phyloP scores from a whole-genome alignment of 1,284 basidiomycete species.

The Leccinum pachyderme region DNA sequence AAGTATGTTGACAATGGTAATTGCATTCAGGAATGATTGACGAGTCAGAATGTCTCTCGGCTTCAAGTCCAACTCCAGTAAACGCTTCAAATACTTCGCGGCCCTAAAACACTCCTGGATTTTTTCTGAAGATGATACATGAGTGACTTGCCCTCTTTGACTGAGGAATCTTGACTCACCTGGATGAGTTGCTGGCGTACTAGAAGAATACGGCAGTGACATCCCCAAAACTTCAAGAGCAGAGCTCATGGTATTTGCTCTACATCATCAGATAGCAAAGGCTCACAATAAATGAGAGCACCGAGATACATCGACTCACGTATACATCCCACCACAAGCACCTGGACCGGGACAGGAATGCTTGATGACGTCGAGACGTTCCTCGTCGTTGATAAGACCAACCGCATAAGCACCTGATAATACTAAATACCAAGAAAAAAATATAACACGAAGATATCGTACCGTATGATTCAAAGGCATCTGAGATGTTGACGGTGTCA shows the following conservation, averaged over 20 bases:
- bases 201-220: constrained; percentile 86
- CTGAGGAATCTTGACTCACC: constrained; percentile 38
- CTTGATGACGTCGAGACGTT: constrained; percentile 77
- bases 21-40: constrained; percentile 89
- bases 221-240: constrained; percentile 90
- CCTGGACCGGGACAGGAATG: constrained; percentile 82
- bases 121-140: constrained; percentile 55
- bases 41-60: constrained; percentile 92
- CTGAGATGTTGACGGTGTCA: constrained; percentile 78
- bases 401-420: constrained; percentile 64
- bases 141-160: constrained; percentile 1
- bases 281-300: neutral
- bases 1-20: constrained; percentile 79
- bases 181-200: constrained; percentile 78
- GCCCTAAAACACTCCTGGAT: constrained; percentile 82
- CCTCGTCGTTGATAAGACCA: constrained; percentile 73
- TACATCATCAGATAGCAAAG: constrained; percentile 20
- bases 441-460: constrained; percentile 1
- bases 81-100: constrained; percentile 76
- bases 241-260: constrained; percentile 88
- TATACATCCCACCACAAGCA: constrained; percentile 85
- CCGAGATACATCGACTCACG: constrained; percentile 39
- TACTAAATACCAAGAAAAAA: constrained; percentile 1
- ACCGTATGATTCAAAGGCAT: constrained; percentile 84
- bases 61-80: constrained; percentile 86